Conservation (phyloP, 2,329 filamentous ascomycete species). For the Phialophora chinensis region DNA sequence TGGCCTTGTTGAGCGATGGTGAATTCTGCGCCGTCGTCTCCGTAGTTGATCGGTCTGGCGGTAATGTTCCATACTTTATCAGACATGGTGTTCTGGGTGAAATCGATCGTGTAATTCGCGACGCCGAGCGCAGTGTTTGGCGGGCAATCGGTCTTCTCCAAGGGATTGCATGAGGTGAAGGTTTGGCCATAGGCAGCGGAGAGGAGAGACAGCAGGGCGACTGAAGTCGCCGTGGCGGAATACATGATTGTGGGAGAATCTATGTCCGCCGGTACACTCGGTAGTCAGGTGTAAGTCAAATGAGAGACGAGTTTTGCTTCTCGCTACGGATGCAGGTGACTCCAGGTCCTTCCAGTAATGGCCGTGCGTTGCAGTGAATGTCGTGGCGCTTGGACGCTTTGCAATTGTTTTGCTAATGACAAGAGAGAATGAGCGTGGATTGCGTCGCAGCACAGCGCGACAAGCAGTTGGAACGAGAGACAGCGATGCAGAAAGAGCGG, state of each 20-base stretch:
- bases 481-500: slow-evolving; percentile 25
- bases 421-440: slow-evolving; percentile 24
- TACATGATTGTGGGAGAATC: slow-evolving; percentile 23
- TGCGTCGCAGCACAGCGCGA: slow-evolving; percentile 36
- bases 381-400: slow-evolving; percentile 25
- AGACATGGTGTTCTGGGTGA: slow-evolving; percentile 62
- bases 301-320: slow-evolving; percentile 23
- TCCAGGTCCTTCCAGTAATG: slow-evolving; percentile 26
- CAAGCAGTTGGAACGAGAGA: slow-evolving; percentile 26
- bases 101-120: slow-evolving; percentile 55
- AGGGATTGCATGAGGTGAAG: slow-evolving; percentile 76
- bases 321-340: slow-evolving; percentile 21
- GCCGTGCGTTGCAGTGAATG: slow-evolving; percentile 25
- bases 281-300: slow-evolving; percentile 6
- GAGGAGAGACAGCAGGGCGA: slow-evolving; percentile 47
- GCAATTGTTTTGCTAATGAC: slow-evolving; percentile 20
- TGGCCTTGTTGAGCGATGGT: slow-evolving; percentile 72
- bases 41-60: slow-evolving; percentile 69
- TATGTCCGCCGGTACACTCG: neutral
- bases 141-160: slow-evolving; percentile 70
- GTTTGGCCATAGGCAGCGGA: slow-evolving; percentile 71
- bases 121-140: slow-evolving; percentile 73
- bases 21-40: slow-evolving; percentile 70
- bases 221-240: slow-evolving; percentile 14
- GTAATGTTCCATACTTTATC: slow-evolving; percentile 70